Conservation (phyloP, 352 stramenopile genomes). For the Thalassiosira pacifica region DNA sequence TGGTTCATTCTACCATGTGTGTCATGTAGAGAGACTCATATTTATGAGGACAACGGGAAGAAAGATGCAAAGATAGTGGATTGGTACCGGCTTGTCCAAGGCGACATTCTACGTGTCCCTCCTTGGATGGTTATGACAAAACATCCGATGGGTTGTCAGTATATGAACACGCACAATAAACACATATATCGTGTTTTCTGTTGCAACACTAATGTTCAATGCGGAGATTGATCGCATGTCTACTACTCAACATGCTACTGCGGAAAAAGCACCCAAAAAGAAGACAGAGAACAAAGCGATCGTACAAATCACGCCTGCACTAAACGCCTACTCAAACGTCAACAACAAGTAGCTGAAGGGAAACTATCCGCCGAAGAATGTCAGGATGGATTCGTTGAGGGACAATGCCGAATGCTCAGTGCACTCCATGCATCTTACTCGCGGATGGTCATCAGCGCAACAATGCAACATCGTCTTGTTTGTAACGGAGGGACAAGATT, state of each 20-base stretch:
- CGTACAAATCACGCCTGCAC: background rate
- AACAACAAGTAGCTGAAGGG: background rate
- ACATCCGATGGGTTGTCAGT: conserved; percentile 33
- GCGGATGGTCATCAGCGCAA: conserved; percentile 25
- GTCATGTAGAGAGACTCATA: conserved; percentile 10
- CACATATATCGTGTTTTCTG: conserved; percentile 29
- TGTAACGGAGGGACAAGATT: conserved; percentile 33
- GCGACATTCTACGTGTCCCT: background rate
- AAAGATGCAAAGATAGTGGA: conserved; percentile 1
- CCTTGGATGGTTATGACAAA: conserved; percentile 14
- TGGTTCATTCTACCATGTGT: conserved; percentile 12
- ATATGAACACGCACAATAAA: conserved; percentile 29
- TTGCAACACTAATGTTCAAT: conserved; percentile 41
- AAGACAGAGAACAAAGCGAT: conserved; percentile 6
- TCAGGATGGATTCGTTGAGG: conserved; percentile 38
- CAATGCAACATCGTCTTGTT: conserved; percentile 32
- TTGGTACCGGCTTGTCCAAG: conserved; percentile 20
- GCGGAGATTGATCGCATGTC: conserved; percentile 19
- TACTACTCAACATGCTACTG: conserved; percentile 34
- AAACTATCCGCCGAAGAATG: background rate
- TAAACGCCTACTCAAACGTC: conserved; percentile 1
- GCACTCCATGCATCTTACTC: conserved; percentile 41
- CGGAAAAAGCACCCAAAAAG: conserved; percentile 34
- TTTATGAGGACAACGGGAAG: conserved; percentile 22
- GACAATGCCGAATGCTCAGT: conserved; percentile 23